Percentiles rank a stretch among this genome's conserved stretches.
Conservation (phyloP, 352 stramenopile genomes). For the Pythium utonaiense region DNA sequence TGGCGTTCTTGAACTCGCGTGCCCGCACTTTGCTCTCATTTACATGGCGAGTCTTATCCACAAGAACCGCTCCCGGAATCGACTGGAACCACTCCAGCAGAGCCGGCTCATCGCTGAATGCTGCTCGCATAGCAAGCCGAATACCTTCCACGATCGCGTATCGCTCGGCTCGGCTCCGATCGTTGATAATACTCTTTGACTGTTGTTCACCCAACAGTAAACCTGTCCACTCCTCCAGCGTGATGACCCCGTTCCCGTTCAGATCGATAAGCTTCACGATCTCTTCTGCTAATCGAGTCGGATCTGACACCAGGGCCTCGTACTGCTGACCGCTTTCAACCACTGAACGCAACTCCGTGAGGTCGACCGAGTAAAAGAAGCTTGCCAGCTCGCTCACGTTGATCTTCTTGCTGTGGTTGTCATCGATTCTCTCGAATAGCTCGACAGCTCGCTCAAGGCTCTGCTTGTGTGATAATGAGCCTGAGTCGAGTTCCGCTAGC, state of each 20-base stretch:
- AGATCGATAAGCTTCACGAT: slow-evolving; percentile 44
- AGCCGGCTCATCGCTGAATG: slow-evolving; percentile 13
- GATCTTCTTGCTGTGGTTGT: slow-evolving; percentile 52
- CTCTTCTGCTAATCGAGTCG: slow-evolving; percentile 22
- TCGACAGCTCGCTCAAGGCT: slow-evolving; percentile 20
- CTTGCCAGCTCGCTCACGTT: slow-evolving; percentile 42
- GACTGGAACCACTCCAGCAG: slow-evolving; percentile 48
- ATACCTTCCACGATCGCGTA: slow-evolving; percentile 28
- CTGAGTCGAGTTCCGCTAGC: not conserved
- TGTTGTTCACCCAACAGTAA: slow-evolving; percentile 24
- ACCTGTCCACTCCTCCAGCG: slow-evolving; percentile 45
- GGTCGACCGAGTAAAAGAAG: slow-evolving; percentile 31
- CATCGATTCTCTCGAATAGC: slow-evolving; percentile 50
- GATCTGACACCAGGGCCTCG: not conserved
- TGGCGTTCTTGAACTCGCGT: slow-evolving; percentile 52
- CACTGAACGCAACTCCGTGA: slow-evolving; percentile 16
- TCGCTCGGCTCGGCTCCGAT: not conserved
- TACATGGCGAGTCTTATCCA: not conserved
- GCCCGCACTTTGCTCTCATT: slow-evolving; percentile 46
- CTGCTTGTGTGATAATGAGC: not conserved
- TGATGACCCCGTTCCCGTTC: slow-evolving; percentile 54
- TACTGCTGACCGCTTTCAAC: not conserved
- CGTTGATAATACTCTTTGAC: not conserved
- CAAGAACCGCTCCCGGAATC: slow-evolving; percentile 34
- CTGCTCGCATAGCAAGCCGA: slow-evolving; percentile 14